Percentiles rank a stretch among this genome's conserved stretches.
phyloP scores from a whole-genome alignment of 257 asterid species.

The Hygrophila difformis region DNA sequence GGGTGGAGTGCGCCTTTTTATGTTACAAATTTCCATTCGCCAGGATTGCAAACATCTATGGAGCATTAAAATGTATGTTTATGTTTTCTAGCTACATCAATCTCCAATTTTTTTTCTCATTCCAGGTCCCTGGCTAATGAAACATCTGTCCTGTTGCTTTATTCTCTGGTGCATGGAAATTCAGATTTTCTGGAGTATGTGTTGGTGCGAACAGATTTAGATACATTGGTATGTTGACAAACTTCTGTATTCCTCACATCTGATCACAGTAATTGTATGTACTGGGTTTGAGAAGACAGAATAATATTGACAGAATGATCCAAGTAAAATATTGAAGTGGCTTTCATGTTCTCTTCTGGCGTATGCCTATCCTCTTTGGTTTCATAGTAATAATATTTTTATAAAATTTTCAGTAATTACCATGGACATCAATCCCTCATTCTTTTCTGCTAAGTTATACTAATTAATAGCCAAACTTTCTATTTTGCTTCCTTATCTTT shows the following conservation, averaged over 20 bases:
- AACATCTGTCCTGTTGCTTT: constrained; percentile 79
- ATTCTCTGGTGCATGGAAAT: constrained; percentile 90
- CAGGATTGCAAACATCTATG: not conserved
- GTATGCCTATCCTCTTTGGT: too few relatives aligned
- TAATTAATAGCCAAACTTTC: not conserved
- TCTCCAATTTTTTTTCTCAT: not conserved
- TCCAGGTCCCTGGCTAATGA: constrained; percentile 85
- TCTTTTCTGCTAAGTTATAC: constrained; percentile 1
- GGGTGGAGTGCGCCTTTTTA: not conserved
- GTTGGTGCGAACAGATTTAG: constrained; percentile 94
- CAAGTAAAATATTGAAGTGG: too few relatives aligned
- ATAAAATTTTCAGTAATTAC: too few relatives aligned
- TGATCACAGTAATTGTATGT: not conserved
- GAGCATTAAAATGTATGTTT: not conserved
- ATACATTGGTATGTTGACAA: constrained; percentile 75
- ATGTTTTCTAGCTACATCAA: not conserved
- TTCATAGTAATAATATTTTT: too few relatives aligned
- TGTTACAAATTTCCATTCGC: not conserved
- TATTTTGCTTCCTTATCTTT: constrained; percentile 9
- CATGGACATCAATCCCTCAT: not conserved
- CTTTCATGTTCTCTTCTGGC: too few relatives aligned
- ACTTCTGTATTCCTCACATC: not conserved
- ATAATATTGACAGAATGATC: too few relatives aligned
- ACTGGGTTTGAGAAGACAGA: too few relatives aligned
- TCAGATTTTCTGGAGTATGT: constrained; percentile 87